Conservation (phyloP, 805 yeast species). For the Ogataea degrootiae region DNA sequence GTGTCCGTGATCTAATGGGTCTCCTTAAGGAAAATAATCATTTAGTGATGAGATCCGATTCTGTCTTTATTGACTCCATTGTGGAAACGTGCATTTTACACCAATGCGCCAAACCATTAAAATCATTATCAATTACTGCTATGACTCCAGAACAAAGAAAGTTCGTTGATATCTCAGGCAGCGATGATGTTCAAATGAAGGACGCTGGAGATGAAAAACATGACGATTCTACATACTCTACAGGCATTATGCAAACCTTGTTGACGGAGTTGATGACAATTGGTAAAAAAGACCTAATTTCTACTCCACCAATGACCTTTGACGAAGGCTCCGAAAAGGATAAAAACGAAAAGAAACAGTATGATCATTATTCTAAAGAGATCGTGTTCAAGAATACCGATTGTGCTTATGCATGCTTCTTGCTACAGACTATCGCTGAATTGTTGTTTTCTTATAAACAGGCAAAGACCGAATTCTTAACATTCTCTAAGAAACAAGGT, state of each 20-base stretch:
- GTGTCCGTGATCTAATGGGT: slow-evolving; percentile 40
- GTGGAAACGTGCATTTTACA: slow-evolving; percentile 15
- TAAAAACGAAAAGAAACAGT: slow-evolving; percentile 16
- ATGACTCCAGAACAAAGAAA: slow-evolving; percentile 22
- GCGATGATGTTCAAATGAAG: slow-evolving; percentile 22
- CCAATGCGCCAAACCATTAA: slow-evolving; percentile 18
- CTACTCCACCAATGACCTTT: slow-evolving; percentile 18
- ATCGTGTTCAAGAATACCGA: slow-evolving; percentile 43
- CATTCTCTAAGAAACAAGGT: slow-evolving; percentile 58
- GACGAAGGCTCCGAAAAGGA: slow-evolving; percentile 17
- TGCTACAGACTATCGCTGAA: slow-evolving; percentile 66
- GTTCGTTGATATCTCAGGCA: slow-evolving; percentile 12
- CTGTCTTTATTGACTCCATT: slow-evolving; percentile 21
- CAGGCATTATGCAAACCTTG: slow-evolving; percentile 62
- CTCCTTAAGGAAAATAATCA: slow-evolving; percentile 48
- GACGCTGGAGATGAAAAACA: slow-evolving; percentile 22
- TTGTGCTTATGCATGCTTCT: slow-evolving; percentile 62
- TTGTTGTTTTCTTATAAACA: slow-evolving; percentile 72
- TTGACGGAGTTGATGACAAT: slow-evolving; percentile 58
- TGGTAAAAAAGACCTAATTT: slow-evolving; percentile 23
- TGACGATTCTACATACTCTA: slow-evolving; percentile 16
- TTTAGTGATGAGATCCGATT: slow-evolving; percentile 36
- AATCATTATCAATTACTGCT: slow-evolving; percentile 12
- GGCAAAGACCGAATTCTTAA: slow-evolving; percentile 75
- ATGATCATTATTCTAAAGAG: slow-evolving; percentile 20